Conservation (phyloP, 148 eudicot species). For the Diospyros lotus region DNA sequence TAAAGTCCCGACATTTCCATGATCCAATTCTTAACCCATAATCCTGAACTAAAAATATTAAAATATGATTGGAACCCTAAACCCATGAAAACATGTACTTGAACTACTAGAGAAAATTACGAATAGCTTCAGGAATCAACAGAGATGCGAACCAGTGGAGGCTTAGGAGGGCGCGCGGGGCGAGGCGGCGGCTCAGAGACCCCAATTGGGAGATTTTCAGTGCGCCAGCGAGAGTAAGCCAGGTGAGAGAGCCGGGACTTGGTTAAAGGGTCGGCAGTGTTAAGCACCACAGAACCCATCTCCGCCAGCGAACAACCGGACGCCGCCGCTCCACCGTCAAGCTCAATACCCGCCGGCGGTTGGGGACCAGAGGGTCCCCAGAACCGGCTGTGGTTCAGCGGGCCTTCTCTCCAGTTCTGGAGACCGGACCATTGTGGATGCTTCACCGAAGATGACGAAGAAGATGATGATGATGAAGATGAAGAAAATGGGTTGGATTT, state of each 20-base stretch:
- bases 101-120: background rate
- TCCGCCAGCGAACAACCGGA: conserved; percentile 54
- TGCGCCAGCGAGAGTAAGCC: conserved; percentile 54
- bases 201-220: conserved; percentile 52
- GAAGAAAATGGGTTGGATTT: conserved; percentile 19
- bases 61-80: background rate
- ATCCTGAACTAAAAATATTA: background rate
- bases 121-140: background rate
- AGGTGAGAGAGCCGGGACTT: conserved; percentile 77
- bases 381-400: conserved; percentile 47
- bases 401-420: conserved; percentile 56
- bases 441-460: conserved; percentile 20
- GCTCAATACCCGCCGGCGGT: conserved; percentile 6
- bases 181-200: conserved; percentile 40
- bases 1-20: no score
- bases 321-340: conserved; percentile 5
- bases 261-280: conserved; percentile 57
- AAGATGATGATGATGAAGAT: conserved; percentile 21
- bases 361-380: conserved; percentile 83
- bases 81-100: background rate
- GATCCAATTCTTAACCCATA: no score
- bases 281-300: conserved; percentile 68
- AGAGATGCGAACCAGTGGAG: conserved; percentile 45
- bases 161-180: conserved; percentile 78
- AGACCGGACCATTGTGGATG: conserved; percentile 68